Evolutionary conservation across 768 basidiomycete genomes (phyloP).

Genomic region (Mycena albidolilacea): DNA sequence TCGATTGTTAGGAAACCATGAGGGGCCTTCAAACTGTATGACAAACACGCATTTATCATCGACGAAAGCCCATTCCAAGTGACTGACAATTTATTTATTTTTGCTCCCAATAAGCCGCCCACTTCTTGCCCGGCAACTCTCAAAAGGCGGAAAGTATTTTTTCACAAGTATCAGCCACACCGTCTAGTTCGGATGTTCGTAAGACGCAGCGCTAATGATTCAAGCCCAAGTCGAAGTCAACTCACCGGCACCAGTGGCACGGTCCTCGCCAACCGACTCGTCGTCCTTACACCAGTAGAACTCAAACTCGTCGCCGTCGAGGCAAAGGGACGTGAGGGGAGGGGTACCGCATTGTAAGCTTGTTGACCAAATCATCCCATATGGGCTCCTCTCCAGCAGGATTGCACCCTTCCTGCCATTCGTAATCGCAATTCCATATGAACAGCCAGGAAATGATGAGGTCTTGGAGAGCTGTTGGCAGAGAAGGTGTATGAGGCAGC

Average conservation of each 20-base stretch:
- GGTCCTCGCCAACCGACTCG: background rate
- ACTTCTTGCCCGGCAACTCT: background rate
- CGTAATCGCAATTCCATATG: background rate
- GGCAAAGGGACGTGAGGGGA: conserved; percentile 6
- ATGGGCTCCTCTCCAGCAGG: background rate
- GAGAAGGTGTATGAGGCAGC: background rate
- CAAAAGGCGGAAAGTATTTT: background rate
- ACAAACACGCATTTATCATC: no score
- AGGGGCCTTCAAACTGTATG: no score
- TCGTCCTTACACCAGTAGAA: conserved; percentile 10
- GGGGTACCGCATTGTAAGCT: background rate
- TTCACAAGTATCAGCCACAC: background rate
- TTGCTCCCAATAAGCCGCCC: conserved; percentile 1
- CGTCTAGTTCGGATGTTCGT: background rate
- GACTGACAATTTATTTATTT: background rate
- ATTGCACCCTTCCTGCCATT: background rate
- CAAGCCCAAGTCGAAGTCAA: background rate
- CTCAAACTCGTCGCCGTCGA: conserved; percentile 4
- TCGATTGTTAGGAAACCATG: no score
- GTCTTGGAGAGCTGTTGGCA: conserved; percentile 5
- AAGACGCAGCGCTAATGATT: background rate
- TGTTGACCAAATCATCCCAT: background rate
- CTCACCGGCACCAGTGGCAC: background rate
- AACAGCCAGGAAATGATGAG: conserved; percentile 2
- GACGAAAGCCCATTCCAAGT: no score